These are phyloP conservation scores for Tranzscheliella williamsii DNA, from an alignment of 1,284 basidiomycete genomes.

Conservation along the genomic window DNA sequence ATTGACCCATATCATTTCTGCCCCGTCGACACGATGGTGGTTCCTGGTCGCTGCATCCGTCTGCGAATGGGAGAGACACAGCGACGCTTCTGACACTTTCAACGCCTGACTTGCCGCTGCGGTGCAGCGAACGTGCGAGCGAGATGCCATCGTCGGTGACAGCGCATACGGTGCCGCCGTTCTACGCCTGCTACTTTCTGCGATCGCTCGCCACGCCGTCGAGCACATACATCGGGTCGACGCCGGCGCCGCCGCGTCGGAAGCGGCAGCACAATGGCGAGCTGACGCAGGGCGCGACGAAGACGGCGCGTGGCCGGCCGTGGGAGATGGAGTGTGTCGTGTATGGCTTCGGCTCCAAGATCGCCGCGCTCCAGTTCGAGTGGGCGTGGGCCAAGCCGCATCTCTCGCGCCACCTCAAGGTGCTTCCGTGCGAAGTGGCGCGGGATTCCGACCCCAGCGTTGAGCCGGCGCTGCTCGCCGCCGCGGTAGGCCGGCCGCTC, in stretches of 20 bases:
- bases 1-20: too few species aligned
- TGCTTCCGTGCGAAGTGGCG: constrained; percentile 17
- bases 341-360: constrained; percentile 81
- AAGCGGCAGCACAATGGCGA: constrained; percentile 86
- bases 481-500: constrained; percentile 18
- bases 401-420: constrained; percentile 63
- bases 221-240: constrained; percentile 76
- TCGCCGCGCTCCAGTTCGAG: constrained; percentile 82
- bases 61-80: not conserved
- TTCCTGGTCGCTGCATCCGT: too few species aligned
- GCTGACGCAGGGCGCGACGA: constrained; percentile 73
- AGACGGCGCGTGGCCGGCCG: constrained; percentile 73
- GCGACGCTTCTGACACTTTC: too few species aligned
- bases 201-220: constrained; percentile 62
- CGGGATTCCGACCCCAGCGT: not conserved
- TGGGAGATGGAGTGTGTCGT: constrained; percentile 91
- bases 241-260: constrained; percentile 76
- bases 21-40: too few species aligned
- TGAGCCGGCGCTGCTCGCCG: not conserved
- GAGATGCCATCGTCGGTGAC: constrained; percentile 48
- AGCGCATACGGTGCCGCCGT: constrained; percentile 72
- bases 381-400: constrained; percentile 86
- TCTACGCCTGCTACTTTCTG: constrained; percentile 87
- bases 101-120: too few species aligned
- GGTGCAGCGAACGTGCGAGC: too few species aligned